Evolutionary conservation across 306 rosid genomes (phyloP).

Genomic region (Trifolium subterraneum): DNA sequence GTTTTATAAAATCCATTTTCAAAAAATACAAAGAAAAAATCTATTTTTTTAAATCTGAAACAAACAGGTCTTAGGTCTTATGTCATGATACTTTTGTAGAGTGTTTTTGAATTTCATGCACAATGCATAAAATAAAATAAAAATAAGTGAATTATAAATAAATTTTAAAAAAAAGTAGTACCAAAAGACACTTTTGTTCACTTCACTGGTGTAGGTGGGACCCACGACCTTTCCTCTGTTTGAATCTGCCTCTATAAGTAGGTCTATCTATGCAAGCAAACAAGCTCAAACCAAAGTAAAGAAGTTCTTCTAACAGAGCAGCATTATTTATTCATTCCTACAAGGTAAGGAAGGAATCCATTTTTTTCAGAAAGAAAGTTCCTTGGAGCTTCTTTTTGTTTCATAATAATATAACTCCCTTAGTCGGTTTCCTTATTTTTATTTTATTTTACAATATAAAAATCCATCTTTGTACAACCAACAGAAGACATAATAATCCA

Average conservation of each 20-base stretch:
- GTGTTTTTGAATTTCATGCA: neutral
- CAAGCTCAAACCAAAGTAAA: constrained; percentile 49
- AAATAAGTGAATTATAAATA: no score
- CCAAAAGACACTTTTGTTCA: constrained; percentile 34
- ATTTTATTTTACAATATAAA: constrained; percentile 8
- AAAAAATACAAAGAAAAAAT: no score
- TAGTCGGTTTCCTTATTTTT: constrained; percentile 39
- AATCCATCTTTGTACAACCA: constrained; percentile 39
- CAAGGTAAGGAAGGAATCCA: constrained; percentile 68
- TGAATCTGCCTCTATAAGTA: constrained; percentile 63
- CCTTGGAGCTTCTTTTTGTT: constrained; percentile 57
- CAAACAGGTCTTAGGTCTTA: no score
- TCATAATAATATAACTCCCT: neutral
- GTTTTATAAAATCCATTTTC: no score
- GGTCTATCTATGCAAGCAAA: constrained; percentile 31
- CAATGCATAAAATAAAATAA: neutral
- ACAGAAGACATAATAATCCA: constrained; percentile 1
- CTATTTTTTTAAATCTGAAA: no score
- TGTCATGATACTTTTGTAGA: neutral
- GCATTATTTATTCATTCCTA: constrained; percentile 42
- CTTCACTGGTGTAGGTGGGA: constrained; percentile 40
- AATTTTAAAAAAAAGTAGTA: constrained; percentile 34
- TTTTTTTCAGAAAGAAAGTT: constrained; percentile 44
- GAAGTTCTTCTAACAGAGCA: constrained; percentile 43
- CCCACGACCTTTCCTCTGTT: constrained; percentile 54